Evolutionary conservation across 345 rosid genomes (phyloP), one percentile per base, ranked within the genome.

Genomic region (Citrus inodora): DNA sequence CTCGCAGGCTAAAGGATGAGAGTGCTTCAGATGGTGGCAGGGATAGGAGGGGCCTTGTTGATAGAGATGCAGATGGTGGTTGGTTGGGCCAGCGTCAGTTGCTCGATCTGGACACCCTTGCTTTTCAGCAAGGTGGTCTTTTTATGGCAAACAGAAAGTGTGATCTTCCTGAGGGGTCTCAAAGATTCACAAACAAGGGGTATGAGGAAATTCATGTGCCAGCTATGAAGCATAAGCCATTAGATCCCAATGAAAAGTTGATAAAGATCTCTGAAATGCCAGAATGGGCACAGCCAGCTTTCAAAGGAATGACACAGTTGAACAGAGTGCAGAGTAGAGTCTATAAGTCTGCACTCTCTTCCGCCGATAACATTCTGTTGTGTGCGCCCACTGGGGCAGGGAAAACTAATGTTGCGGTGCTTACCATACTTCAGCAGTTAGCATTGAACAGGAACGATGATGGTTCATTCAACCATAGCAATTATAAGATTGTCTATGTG

Each of bases 321-420:
- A 96, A 96, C 85, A 91, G 97, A 81, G 94, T 96, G 40, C 99
- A 96, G 84, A 94, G 97, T 87, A 91, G 83, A 86, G 97, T 96
- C 56, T 96, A 91, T 63, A 87, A 94, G 37, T 89, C 98, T 79
- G 99, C 99, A 1, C 86, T 94, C 28, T 88, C 88, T 77, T 64
- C 83, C 66, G 91, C 97, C 19, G 97, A 96, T 42, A 94, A 96
- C 74, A 79, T 96, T 78, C 97, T 96, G 68, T 80, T 96, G 68
- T 96, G 99, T 87, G 99, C 99, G 60, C 99, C 99, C 14, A 96
- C 98, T 51, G 99, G 99, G 21, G 97, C 99, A 19, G 99, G 99
- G 53, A 94, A 96, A 85, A 96, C 99, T 62, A 96, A 94, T 79
- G 99, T 96, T 79, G 99, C 97, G 1, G 92, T 96, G 64, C 95